Evolutionary conservation across 129 eudicot species (phyloP).

Genomic region (Chrysanthemum makinoi): DNA sequence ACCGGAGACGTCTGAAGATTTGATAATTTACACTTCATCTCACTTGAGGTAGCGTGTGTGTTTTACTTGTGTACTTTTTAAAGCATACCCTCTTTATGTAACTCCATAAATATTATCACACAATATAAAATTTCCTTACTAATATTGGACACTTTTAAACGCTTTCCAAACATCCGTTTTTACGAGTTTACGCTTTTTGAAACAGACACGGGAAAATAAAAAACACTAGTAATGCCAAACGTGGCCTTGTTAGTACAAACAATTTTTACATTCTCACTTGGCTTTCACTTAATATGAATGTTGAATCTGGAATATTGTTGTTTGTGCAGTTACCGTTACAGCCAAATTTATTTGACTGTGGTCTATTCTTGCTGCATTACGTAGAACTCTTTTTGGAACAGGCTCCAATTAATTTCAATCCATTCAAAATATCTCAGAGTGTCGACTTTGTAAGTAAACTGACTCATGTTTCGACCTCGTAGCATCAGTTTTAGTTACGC

Average conservation of each 20-base stretch:
- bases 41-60: not conserved
- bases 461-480: constrained; percentile 3
- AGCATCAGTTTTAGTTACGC: not conserved
- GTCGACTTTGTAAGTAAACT: constrained; percentile 65
- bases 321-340: constrained; percentile 86
- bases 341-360: constrained; percentile 79
- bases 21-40: too few relatives aligned
- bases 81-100: too few relatives aligned
- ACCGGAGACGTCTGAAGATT: constrained; percentile 52
- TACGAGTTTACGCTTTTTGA: not conserved
- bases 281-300: constrained; percentile 1
- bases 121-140: too few relatives aligned
- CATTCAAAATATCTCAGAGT: constrained; percentile 53
- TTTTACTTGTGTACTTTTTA: too few relatives aligned
- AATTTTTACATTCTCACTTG: not conserved
- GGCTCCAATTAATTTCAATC: constrained; percentile 61
- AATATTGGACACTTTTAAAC: too few relatives aligned
- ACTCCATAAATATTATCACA: too few relatives aligned
- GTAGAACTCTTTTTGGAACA: constrained; percentile 74
- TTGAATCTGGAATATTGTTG: constrained; percentile 2
- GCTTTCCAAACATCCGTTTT: too few relatives aligned
- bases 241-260: not conserved
- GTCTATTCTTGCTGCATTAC: constrained; percentile 89
- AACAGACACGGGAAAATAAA: not conserved
- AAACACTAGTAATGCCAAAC: not conserved